Evolutionary conservation across 2,329 filamentous ascomycete genomes (phyloP), one percentile per base, ranked within the genome.

Genomic region (Colletotrichum sp.): DNA sequence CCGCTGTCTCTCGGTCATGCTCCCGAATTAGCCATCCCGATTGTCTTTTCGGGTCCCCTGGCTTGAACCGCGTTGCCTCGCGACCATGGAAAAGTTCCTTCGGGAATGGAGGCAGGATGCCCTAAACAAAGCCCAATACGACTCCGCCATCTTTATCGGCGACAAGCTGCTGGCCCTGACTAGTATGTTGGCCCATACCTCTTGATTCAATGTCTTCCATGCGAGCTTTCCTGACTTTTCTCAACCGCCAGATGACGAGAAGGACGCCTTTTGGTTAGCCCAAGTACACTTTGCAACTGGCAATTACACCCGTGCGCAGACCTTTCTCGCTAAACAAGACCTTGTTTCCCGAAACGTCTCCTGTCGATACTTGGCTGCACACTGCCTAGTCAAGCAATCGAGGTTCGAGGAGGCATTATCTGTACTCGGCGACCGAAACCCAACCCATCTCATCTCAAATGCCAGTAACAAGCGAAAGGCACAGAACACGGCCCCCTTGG

Each of bases 191-290:
- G 13, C n/a, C 28, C 28, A 15, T 28, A 8, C 3, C 22, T 24
- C 65, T 64, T 70, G 48, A 63, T 10, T 13, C 44, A n/a, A 12
- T 15, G 34, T 63, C 24, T 36, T 18, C 16, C 48, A 36, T 34
- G 10, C 22, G 8, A 32, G 12, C 48, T 28, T 55, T 57, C 44
- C 15, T 69, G 32, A 72, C 63, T 70, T 63, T 75, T 68, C 72
- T n/a, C 34, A 1, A 6, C 57, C 34, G 16, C 30, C 79, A 98
- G 97, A 96, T 82, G 95, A 96, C 84, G 96, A 98, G 81, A 93
- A 95, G 79, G 97, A 99, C 84, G 96, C 96, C 55, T 98, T 98
- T 83, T 98, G 96, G 94, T 93, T 99, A 59, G 97, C 97, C n/a
- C 96, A 99, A 86, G 95, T 98, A 48, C 96, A 99, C 85, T 99